These are phyloP conservation scores for Datura wrightii DNA, from an alignment of 257 asterid species.

Conservation along the genomic window DNA sequence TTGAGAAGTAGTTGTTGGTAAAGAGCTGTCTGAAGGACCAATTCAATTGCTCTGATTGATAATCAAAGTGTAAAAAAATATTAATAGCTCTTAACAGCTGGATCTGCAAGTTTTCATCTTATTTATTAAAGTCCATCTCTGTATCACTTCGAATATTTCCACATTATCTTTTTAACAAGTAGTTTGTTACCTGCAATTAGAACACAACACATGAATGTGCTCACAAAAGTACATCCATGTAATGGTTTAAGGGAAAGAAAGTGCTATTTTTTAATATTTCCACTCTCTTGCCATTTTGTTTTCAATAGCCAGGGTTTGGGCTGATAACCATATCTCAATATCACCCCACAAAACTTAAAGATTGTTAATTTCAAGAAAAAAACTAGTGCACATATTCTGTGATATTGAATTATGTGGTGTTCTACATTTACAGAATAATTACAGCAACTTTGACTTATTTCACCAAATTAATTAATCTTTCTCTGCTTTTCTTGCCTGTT, in stretches of 20 bases:
- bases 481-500: neutral
- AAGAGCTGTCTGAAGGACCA: constrained; percentile 2
- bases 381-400: neutral
- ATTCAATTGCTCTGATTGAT: neutral
- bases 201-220: neutral
- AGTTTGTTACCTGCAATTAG: neutral
- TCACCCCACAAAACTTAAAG: neutral
- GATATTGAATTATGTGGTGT: constrained; percentile 6
- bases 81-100: constrained; percentile 43
- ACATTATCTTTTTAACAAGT: neutral
- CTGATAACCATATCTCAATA: neutral
- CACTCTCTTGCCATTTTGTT: constrained; percentile 8
- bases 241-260: neutral
- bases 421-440: neutral
- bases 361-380: neutral
- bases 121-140: constrained; percentile 16
- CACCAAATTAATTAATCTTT: neutral
- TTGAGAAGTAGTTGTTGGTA: neutral
- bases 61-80: neutral
- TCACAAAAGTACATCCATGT: neutral
- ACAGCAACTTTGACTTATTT: neutral
- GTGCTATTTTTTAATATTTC: constrained; percentile 21
- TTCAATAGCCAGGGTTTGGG: neutral
- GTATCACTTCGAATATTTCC: constrained; percentile 14
- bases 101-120: neutral